Evolutionary conservation across 495 filamentous ascomycete genomes (phyloP).

Genomic region (Neurospora sp.): DNA sequence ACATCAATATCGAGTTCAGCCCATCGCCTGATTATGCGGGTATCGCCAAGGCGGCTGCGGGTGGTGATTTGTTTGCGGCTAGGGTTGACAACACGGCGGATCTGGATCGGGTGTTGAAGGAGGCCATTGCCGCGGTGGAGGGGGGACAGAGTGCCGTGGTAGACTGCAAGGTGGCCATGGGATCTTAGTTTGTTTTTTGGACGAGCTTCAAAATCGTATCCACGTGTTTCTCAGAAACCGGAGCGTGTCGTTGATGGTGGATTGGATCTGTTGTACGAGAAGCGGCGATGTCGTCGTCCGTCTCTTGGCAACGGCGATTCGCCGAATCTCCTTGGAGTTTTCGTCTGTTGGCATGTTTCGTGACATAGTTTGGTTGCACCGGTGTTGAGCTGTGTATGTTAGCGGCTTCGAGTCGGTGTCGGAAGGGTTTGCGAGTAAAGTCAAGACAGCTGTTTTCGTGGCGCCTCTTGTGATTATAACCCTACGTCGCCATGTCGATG

Average conservation of each 20-base stretch:
- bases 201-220: background rate
- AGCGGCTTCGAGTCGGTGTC: background rate
- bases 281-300: background rate
- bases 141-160: conserved; percentile 60
- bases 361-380: background rate
- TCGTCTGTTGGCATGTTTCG: background rate
- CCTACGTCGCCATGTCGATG: background rate
- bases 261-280: background rate
- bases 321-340: background rate
- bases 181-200: conserved; percentile 14
- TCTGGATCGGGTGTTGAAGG: conserved; percentile 49
- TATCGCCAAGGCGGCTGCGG: conserved; percentile 82
- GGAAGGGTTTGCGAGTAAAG: background rate
- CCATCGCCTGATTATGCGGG: conserved; percentile 84
- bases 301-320: background rate
- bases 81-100: conserved; percentile 50
- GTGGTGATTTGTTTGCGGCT: conserved; percentile 59
- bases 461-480: background rate
- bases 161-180: conserved; percentile 37
- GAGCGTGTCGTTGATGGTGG: background rate
- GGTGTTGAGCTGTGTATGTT: background rate
- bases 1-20: conserved; percentile 81
- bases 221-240: background rate
- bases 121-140: conserved; percentile 59
- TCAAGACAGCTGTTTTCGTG: background rate